phyloP scores from a whole-genome alignment of 139 green algal genomes.

The Chlorella sp. region DNA sequence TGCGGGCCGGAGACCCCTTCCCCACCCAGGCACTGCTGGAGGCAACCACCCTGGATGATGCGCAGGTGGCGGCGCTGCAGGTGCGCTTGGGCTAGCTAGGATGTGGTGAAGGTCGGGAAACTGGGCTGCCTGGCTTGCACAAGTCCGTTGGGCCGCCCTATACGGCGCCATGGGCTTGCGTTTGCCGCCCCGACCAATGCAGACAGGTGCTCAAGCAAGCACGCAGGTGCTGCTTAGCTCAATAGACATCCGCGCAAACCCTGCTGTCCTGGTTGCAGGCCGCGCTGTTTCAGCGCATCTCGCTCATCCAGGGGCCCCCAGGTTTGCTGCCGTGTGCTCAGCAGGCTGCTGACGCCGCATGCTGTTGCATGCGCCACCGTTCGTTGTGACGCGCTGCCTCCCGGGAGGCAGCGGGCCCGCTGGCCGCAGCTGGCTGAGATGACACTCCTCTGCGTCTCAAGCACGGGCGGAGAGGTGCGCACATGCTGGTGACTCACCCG shows the following conservation, averaged over 20 bases:
- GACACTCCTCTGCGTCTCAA: too few species aligned
- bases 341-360: too few species aligned
- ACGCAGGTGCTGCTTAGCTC: too few species aligned
- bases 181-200: not conserved
- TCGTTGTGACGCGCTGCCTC: too few species aligned
- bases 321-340: too few species aligned
- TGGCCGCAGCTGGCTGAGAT: too few species aligned
- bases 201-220: too few species aligned
- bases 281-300: constrained; percentile 83
- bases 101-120: not conserved
- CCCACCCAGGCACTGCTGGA: not conserved
- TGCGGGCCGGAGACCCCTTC: not conserved
- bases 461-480: too few species aligned
- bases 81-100: not conserved
- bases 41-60: not conserved
- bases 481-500: too few species aligned
- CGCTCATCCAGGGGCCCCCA: constrained; percentile 93
- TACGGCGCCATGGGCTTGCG: not conserved
- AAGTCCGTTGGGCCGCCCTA: not conserved
- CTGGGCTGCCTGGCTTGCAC: not conserved
- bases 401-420: too few species aligned
- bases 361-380: too few species aligned
- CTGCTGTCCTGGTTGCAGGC: constrained; percentile 3
- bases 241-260: not conserved
- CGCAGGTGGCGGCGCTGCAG: constrained; percentile 9